Conservation (phyloP, 148 eudicot species). For the Chenopodium quinoa region DNA sequence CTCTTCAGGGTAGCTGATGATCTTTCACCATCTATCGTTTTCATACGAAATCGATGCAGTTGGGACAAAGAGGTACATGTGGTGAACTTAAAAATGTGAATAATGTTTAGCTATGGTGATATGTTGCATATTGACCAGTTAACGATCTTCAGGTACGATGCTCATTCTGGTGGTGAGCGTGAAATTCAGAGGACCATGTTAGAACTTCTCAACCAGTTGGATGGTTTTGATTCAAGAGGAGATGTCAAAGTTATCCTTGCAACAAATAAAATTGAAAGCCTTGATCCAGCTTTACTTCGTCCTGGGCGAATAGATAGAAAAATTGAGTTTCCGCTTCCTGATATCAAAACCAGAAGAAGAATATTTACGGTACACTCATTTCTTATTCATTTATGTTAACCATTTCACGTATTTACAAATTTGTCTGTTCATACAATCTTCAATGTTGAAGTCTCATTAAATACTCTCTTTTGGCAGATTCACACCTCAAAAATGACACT, state of each 20-base stretch:
- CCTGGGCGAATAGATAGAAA: conserved; percentile 97
- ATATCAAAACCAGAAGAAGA: conserved; percentile 91
- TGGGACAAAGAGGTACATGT: conserved; percentile 81
- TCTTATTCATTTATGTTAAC: not conserved
- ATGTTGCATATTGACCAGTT: not conserved
- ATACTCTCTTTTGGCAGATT: conserved; percentile 43
- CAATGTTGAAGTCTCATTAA: not conserved
- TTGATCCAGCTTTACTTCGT: conserved; percentile 94
- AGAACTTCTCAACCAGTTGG: conserved; percentile 90
- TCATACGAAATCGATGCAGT: conserved; percentile 97
- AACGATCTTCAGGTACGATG: conserved; percentile 67
- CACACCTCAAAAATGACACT: conserved; percentile 95
- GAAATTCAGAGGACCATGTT: conserved; percentile 99
- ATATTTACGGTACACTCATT: conserved; percentile 61
- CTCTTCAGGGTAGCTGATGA: conserved; percentile 98
- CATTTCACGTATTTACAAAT: too few species aligned
- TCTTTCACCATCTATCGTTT: conserved; percentile 94
- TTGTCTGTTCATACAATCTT: not conserved
- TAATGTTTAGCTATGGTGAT: not conserved
- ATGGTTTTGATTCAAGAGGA: conserved; percentile 95
- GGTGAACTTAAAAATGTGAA: not conserved
- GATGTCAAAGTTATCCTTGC: conserved; percentile 98
- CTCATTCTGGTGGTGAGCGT: conserved; percentile 98
- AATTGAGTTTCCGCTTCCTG: conserved; percentile 96
- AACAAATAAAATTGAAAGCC: conserved; percentile 86